These are phyloP conservation scores for Pleurozium schreberi DNA, from an alignment of 225 moss, liverwort and hornwort genomes.

Conservation along the genomic window DNA sequence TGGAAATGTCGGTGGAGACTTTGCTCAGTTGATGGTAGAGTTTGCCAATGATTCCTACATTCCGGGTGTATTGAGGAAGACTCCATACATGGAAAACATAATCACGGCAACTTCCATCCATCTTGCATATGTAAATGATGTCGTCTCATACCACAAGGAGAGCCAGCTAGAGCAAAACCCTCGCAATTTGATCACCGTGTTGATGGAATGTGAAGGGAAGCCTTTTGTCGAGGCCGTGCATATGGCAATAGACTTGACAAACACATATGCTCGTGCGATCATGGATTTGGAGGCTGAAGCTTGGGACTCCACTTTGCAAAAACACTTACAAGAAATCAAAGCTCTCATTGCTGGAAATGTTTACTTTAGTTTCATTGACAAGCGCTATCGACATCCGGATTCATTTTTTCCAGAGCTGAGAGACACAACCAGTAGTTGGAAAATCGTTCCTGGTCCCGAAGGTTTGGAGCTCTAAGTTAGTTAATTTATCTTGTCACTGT, in stretches of 20 bases:
- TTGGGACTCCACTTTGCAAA: not conserved
- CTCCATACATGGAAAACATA: not conserved
- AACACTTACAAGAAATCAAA: not conserved
- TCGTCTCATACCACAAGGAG: not conserved
- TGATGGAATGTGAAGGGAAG: not conserved
- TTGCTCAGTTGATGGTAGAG: not conserved
- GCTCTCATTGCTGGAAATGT: not conserved
- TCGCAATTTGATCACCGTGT: not conserved
- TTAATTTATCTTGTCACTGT: not conserved
- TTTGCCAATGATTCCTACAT: not conserved
- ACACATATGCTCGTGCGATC: not conserved
- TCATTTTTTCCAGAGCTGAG: not conserved
- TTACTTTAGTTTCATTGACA: not conserved
- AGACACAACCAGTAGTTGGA: not conserved
- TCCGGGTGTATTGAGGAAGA: not conserved
- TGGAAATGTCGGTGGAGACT: not conserved
- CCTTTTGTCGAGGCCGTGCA: not conserved
- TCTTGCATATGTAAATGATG: not conserved
- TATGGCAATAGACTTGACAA: not conserved
- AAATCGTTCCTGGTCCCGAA: not conserved
- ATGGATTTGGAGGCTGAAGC: not conserved
- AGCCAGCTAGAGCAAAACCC: not conserved
- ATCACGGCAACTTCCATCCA: not conserved
- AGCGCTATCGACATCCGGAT: not conserved
- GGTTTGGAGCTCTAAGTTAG: accelerated